Percentiles rank a stretch among this genome's conserved stretches.
These are phyloP conservation scores for Mortierella sp. DNA, from an alignment of 371 early-diverging fungal genomes.

Conservation along the genomic window DNA sequence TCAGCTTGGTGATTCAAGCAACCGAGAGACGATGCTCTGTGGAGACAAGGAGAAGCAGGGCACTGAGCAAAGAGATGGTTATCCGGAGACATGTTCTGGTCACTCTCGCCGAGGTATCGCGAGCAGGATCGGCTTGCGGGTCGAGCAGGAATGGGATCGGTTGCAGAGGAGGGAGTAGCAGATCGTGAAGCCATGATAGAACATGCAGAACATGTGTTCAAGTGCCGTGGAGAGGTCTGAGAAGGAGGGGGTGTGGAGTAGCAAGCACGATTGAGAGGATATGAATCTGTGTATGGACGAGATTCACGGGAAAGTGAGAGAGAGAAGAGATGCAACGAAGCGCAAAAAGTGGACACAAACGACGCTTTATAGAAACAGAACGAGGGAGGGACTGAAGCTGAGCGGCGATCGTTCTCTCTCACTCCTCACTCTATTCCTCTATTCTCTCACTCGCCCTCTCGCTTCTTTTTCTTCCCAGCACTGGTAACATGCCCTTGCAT, in stretches of 20 bases:
- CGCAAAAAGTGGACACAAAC: too few species aligned
- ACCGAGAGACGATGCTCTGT: not conserved
- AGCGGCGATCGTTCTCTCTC: too few species aligned
- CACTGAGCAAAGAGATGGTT: not conserved
- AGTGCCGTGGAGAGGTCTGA: not conserved
- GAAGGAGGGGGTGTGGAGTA: not conserved
- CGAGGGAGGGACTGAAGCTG: too few species aligned
- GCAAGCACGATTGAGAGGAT: too few species aligned
- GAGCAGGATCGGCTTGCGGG: not conserved
- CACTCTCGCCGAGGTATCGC: conserved; percentile 4
- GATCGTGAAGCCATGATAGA: not conserved
- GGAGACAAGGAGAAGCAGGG: not conserved
- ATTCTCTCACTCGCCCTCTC: too few species aligned
- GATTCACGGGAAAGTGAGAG: too few species aligned
- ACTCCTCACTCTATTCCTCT: too few species aligned
- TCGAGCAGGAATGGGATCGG: not conserved
- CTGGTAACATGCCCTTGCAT: too few species aligned
- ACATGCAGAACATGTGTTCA: not conserved
- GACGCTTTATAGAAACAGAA: too few species aligned
- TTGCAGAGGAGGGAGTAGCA: not conserved
- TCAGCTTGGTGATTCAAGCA: not conserved
- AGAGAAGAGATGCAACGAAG: too few species aligned
- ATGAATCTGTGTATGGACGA: too few species aligned
- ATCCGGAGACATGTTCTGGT: not conserved
- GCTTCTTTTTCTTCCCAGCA: too few species aligned